Base-by-base conservation (phyloP, 768 basidiomycete species). In the Clitopilus passeckerianus region DNA sequence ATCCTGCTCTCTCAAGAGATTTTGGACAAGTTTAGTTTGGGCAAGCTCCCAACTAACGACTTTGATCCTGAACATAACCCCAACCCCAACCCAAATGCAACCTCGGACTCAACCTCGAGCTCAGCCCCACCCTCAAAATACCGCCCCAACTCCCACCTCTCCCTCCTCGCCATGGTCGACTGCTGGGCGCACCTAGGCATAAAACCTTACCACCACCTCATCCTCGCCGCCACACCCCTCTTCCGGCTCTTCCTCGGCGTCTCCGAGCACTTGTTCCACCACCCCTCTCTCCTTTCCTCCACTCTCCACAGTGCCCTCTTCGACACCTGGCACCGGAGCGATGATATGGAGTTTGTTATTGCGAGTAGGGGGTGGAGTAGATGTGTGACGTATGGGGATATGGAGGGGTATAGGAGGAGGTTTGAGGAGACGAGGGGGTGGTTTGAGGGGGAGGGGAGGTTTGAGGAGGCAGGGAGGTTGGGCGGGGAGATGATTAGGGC, bases 211-310 rank as follows among this genome's bases (percentile, higher is more conserved):
- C 86, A 84, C 34, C 95, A 98, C 75, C 86, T 98, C 62, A 83
- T 89, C 7, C 85, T 98, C 50, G 96, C 96, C 0, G 96, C 95
- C 7, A 99, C 95, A 1, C 97, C 97, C 0, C 83, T 98, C 34
- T 99, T 99, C 76, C 85, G 95, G 56, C 81, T 99, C 62, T 98
- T 96, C 87, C 89, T 99, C 55, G 96, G 96, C 30, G 94, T 98
- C 12, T 93, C 96, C 10, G 97, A 98, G 71, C 91, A 95, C 72
- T 83, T 99, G 10, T 99, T 98, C 77, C 81, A 90, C 46, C 87
- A 86, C 0, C 76, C 79, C 1, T 66, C 74, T 0, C 77, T 90
- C 2, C 75, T 97, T 16, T 79, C 86, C 57, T 73, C 79, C 1
- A 90, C 95, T 0, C 80, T 98, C 50, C 75, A 86, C 44, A 89